phyloP scores from a whole-genome alignment of 257 asterid genomes.

The Voacanga thouarsii region DNA sequence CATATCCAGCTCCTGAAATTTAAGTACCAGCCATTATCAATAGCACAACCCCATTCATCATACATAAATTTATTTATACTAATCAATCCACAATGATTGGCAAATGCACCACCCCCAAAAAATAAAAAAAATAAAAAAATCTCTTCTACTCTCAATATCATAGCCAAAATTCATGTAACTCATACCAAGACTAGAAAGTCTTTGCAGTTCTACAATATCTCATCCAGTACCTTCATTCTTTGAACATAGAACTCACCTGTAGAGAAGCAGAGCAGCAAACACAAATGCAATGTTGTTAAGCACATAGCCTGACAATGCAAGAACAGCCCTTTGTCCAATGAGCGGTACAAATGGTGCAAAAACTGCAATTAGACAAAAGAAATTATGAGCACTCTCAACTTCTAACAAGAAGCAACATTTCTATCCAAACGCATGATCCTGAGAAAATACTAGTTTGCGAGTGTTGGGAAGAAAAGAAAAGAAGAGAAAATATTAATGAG shows the following conservation, averaged over 20 bases:
- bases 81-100: background rate
- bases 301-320: constrained; percentile 80
- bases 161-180: background rate
- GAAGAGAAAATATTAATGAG: too few species aligned
- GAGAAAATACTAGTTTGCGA: background rate
- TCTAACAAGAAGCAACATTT: background rate
- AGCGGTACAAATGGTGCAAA: constrained; percentile 76
- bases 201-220: background rate
- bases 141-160: background rate
- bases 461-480: too few species aligned
- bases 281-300: constrained; percentile 67
- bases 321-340: constrained; percentile 83
- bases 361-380: constrained; percentile 43
- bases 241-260: constrained; percentile 45
- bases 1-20: background rate
- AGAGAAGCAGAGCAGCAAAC: constrained; percentile 60
- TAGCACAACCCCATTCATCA: background rate
- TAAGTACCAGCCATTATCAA: constrained; percentile 4
- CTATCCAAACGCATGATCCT: background rate
- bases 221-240: background rate
- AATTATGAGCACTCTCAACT: background rate
- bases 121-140: background rate
- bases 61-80: background rate
- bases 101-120: background rate
- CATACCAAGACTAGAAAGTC: background rate